Conservation (phyloP, 177 flowering plant species). For the Vitis hybrid region DNA sequence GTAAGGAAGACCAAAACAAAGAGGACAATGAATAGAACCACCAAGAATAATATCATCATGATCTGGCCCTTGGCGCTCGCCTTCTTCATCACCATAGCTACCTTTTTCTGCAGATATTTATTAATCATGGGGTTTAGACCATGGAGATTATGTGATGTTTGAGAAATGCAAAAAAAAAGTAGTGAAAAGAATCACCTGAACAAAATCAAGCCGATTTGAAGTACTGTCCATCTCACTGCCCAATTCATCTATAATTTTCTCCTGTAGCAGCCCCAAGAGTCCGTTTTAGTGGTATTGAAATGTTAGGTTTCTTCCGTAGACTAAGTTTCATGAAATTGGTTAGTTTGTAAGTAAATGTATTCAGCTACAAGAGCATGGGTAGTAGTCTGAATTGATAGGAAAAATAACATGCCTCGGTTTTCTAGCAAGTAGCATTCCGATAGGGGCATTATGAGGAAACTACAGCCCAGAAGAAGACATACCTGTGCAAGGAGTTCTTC, state of each 20-base stretch:
- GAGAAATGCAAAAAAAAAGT: not conserved
- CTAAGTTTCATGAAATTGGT: no score
- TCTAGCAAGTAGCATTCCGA: not conserved
- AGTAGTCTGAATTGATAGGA: not conserved
- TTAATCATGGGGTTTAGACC: no score
- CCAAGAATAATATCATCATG: conserved; percentile 80
- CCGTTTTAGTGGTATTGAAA: not conserved
- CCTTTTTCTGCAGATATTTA: conserved; percentile 72
- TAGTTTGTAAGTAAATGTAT: not conserved
- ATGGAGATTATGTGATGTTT: no score
- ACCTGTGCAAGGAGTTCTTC: conserved; percentile 96
- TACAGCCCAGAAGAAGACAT: not conserved
- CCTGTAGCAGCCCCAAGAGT: conserved; percentile 46
- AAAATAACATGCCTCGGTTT: not conserved
- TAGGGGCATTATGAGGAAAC: not conserved
- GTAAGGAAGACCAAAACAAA: conserved; percentile 73
- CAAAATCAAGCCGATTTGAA: conserved; percentile 92
- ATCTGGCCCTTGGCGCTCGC: conserved; percentile 87
- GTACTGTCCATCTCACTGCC: conserved; percentile 92
- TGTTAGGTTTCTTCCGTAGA: not conserved
- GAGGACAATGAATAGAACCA: conserved; percentile 65
- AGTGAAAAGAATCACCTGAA: conserved; percentile 57
- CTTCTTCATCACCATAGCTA: conserved; percentile 92
- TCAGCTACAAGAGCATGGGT: not conserved
- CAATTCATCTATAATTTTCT: conserved; percentile 78